Base-by-base conservation (phyloP, 257 asterid species). In the Plantago ovata region DNA sequence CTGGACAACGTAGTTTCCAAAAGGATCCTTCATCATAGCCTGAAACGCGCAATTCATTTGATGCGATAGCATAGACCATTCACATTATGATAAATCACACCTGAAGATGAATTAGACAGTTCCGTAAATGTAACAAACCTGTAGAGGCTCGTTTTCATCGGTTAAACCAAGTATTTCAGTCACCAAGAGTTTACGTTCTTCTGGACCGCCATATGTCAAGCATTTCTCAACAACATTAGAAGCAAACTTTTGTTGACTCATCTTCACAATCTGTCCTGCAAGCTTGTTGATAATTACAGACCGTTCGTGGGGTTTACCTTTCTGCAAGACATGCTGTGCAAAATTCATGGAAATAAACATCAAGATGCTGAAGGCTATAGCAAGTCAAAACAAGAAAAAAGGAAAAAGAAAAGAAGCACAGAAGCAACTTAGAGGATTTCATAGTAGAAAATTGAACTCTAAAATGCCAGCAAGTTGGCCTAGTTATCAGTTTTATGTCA, bases 21-120 rank as follows among this genome's bases (percentile, higher is more conserved):
- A 86, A 20, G 87, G 97, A 62, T 89, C 95, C 76, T 89, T 89
- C 97, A 89, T 89, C 97, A 86, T 89, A 48, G 81, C 94, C 97
- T 89, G 82, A 58, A 62, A 24, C 46, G 65, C 56, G 41, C 46
- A 42, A 43, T 56, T 49, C 50, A 21, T 49, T 21, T 39, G 10
- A 19, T 10, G 12, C 48, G 2, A 9, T 39, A 39, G 16, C 12
- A 9, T 49, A 18, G 6, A 9, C 33, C 10, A 19, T 20, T 49
- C 32, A 16, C 7, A 28, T 28, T 28, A 28, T 28, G 36, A 28
- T 28, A 28, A 1, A 28, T 28, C 36, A 28, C 36, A 28, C 36
- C 7, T 28, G 36, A 28, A 28, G 36, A 0, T 28, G 36, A 28
- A 2, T 8, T 28, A 28, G 36, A 28, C 36, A 3, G 42, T 0